A percentile compares a stretch with the other conserved stretches of the same genome.
Evolutionary conservation across 2,329 filamentous ascomycete species (phyloP).

Genomic region (Ceratocystis albifundus): DNA sequence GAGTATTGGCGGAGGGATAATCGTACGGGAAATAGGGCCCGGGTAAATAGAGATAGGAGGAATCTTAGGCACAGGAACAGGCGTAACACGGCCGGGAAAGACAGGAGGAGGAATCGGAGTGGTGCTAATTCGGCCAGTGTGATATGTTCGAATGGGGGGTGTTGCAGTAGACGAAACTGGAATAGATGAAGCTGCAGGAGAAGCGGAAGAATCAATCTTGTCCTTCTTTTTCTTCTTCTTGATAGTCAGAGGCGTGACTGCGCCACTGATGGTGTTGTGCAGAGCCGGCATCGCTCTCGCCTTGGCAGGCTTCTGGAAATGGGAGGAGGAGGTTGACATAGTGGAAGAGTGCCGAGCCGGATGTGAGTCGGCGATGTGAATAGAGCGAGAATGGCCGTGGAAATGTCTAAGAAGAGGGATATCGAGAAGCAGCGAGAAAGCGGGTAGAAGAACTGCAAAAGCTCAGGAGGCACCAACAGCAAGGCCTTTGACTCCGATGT

Average conservation of each 20-base stretch:
- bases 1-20: background rate
- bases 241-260: slow-evolving; percentile 15
- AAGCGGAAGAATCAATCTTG: slow-evolving; percentile 1
- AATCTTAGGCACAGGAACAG: slow-evolving; percentile 10
- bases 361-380: too few species aligned
- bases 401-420: too few species aligned
- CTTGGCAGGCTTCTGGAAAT: background rate
- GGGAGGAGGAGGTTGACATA: background rate
- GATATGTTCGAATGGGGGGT: slow-evolving; percentile 17
- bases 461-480: too few species aligned
- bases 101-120: slow-evolving; percentile 20
- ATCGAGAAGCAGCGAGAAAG: too few species aligned
- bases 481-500: too few species aligned
- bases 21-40: background rate
- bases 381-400: too few species aligned
- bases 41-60: background rate
- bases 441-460: too few species aligned
- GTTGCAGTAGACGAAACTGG: slow-evolving; percentile 9
- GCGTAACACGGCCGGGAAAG: slow-evolving; percentile 8
- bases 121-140: slow-evolving; percentile 18
- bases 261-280: slow-evolving; percentile 13
- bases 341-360: background rate
- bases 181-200: background rate
- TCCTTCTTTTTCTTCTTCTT: slow-evolving; percentile 20
- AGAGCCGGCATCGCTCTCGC: background rate